Conservation (phyloP, 441 rosid genomes). For the Populus hybrid region DNA sequence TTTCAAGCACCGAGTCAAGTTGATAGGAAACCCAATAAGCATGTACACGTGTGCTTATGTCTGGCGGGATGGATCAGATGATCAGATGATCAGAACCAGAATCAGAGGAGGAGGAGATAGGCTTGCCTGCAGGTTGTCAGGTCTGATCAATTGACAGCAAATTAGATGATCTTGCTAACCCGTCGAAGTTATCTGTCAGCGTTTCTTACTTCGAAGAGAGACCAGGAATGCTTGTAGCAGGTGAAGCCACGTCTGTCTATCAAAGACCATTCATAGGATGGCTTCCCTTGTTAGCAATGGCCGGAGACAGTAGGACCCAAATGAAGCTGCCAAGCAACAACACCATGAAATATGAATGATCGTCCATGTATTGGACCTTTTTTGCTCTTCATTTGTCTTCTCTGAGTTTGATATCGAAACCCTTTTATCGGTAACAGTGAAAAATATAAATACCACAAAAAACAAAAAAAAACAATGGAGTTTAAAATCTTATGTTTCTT, state of each 20-base stretch:
- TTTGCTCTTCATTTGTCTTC: not conserved
- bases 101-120: not conserved
- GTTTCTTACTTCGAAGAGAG: not conserved
- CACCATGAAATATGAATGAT: not conserved
- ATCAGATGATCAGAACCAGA: not conserved
- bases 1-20: not conserved
- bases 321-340: not conserved
- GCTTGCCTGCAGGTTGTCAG: conserved; percentile 7
- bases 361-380: not conserved
- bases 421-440: too few species aligned
- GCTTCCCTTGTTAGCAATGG: not conserved
- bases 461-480: too few species aligned
- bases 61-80: not conserved
- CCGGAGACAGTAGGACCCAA: not conserved
- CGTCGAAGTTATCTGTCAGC: too few species aligned
- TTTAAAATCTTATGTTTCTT: too few species aligned
- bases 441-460: too few species aligned
- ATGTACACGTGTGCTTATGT: conserved; percentile 18
- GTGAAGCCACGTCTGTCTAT: conserved; percentile 27
- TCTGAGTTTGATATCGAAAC: too few species aligned
- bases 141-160: conserved; percentile 2
- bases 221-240: conserved; percentile 8
- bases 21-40: conserved; percentile 5
- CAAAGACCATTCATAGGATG: conserved; percentile 18
- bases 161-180: not conserved